A percentile compares a stretch with the other conserved stretches of the same genome.
Conservation (phyloP, 768 basidiomycete species). For the Trametes punicea region DNA sequence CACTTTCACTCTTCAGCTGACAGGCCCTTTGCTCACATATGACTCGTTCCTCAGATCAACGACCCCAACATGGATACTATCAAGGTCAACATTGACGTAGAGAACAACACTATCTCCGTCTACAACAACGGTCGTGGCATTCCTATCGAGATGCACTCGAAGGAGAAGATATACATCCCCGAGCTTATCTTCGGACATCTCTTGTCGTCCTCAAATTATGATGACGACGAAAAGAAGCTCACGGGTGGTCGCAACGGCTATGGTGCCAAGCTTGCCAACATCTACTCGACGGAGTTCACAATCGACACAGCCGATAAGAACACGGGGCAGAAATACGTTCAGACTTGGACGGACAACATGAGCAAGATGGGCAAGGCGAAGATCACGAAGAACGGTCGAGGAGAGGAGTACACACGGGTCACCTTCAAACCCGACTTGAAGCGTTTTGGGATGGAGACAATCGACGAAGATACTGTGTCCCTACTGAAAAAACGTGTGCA, state of each 20-base stretch:
- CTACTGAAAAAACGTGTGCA: conserved; percentile 92
- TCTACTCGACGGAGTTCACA: conserved; percentile 94
- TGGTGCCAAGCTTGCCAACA: conserved; percentile 97
- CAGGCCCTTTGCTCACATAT: too few species aligned
- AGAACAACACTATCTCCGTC: conserved; percentile 83
- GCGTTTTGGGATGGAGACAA: conserved; percentile 87
- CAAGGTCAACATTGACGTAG: conserved; percentile 83
- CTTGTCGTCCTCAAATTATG: conserved; percentile 93
- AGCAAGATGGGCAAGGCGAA: conserved; percentile 80
- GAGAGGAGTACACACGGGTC: conserved; percentile 89
- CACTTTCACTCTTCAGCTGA: too few species aligned
- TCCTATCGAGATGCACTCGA: conserved; percentile 92
- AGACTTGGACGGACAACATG: conserved; percentile 96
- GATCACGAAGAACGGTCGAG: conserved; percentile 85
- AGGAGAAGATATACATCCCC: conserved; percentile 93
- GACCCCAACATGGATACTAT: conserved; percentile 88
- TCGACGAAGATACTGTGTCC: conserved; percentile 88
- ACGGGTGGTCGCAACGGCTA: conserved; percentile 99
- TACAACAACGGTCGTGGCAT: conserved; percentile 96
- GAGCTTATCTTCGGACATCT: conserved; percentile 97
- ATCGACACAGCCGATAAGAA: conserved; percentile 94
- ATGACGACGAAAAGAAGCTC: conserved; percentile 97
- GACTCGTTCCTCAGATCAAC: conserved; percentile 69
- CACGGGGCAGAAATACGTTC: conserved; percentile 85
- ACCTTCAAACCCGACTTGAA: conserved; percentile 91